Evolutionary conservation across 176 grass and related monocot genomes (phyloP).

Genomic region (Dactylis glomerata): DNA sequence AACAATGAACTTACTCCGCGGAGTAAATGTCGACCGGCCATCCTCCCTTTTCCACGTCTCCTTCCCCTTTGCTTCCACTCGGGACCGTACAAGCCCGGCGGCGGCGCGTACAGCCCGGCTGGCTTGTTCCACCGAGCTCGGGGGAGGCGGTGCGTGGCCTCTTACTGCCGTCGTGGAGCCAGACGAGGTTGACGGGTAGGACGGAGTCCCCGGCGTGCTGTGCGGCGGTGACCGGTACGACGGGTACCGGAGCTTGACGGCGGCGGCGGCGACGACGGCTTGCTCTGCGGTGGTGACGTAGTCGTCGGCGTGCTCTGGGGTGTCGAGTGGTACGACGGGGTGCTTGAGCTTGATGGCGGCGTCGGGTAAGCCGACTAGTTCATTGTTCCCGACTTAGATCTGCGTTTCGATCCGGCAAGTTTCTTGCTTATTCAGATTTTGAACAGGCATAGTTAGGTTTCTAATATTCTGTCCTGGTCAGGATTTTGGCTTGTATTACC

Average conservation of each 20-base stretch:
- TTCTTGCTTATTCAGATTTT: no score
- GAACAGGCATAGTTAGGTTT: no score
- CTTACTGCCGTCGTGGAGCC: slow-evolving; percentile 5
- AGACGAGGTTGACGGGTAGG: background rate
- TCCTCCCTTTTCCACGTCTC: no score
- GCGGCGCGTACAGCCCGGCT: slow-evolving; percentile 37
- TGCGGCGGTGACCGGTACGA: slow-evolving; percentile 15
- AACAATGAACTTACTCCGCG: no score
- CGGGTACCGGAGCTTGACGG: background rate
- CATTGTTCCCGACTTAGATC: no score
- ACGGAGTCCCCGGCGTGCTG: background rate
- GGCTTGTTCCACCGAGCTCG: slow-evolving; percentile 43
- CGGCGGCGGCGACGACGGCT: slow-evolving; percentile 2
- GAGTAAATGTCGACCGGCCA: no score
- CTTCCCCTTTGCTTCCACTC: no score
- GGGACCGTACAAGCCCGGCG: slow-evolving; percentile 24
- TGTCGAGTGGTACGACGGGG: background rate
- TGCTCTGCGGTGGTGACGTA: background rate
- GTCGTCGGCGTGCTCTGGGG: background rate
- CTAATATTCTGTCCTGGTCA: no score
- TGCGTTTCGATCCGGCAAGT: no score
- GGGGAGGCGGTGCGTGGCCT: slow-evolving; percentile 43
- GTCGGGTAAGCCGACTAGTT: background rate
- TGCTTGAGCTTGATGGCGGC: background rate
- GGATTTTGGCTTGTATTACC: no score